These are phyloP conservation scores for Amphibolis antarctica DNA, from an alignment of 106 monocot genomes.

Conservation along the genomic window DNA sequence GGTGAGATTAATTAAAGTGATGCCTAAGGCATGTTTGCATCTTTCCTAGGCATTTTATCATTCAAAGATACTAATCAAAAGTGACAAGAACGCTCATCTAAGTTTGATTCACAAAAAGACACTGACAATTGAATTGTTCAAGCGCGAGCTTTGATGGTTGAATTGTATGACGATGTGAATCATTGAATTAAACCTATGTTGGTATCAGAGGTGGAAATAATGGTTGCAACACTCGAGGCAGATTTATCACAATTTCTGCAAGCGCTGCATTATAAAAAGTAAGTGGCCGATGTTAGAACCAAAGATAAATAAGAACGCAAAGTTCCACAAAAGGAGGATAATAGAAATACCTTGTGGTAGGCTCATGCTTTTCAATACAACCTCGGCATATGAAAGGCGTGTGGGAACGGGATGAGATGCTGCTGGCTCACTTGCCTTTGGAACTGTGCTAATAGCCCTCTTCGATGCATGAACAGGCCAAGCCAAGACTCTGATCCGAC, in stretches of 20 bases:
- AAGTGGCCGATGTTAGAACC: neutral
- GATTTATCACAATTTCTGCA: conserved; percentile 53
- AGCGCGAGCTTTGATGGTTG: too few relatives aligned
- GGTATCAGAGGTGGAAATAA: conserved; percentile 15
- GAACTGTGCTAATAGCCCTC: conserved; percentile 29
- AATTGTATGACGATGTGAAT: too few relatives aligned
- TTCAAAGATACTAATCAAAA: too few relatives aligned
- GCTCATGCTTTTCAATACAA: conserved; percentile 60
- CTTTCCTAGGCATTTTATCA: too few relatives aligned
- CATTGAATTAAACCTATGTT: neutral
- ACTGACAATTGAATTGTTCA: too few relatives aligned
- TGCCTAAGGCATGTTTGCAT: too few relatives aligned
- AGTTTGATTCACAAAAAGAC: too few relatives aligned
- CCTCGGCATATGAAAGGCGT: conserved; percentile 78
- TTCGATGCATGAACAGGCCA: conserved; percentile 78
- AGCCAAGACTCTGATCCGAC: conserved; percentile 66
- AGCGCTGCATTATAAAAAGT: conserved; percentile 25
- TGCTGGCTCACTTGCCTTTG: conserved; percentile 20
- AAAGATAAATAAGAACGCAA: conserved; percentile 4
- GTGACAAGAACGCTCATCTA: too few relatives aligned
- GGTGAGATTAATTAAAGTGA: too few relatives aligned
- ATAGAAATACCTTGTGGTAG: conserved; percentile 72
- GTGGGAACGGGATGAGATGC: conserved; percentile 43
- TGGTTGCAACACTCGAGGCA: conserved; percentile 36
- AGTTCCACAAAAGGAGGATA: neutral